These are phyloP conservation scores for Cordyceps pruinosa DNA, from an alignment of 2,329 filamentous ascomycete species.

Conservation along the genomic window DNA sequence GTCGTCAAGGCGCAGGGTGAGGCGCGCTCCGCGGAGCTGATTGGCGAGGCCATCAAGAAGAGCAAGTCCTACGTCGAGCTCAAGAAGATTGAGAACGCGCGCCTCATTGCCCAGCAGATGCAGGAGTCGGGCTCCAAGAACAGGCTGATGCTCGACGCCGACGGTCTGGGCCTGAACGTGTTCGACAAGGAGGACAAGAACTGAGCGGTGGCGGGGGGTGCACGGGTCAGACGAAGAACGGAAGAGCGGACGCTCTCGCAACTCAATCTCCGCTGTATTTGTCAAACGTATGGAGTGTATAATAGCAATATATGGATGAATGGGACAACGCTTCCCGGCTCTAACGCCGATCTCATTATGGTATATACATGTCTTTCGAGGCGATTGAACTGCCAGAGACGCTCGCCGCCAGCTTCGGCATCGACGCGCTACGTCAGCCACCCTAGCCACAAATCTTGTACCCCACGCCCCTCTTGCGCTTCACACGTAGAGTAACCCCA, in stretches of 20 bases:
- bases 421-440: no score
- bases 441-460: no score
- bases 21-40: constrained; percentile 92
- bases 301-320: constrained; percentile 12
- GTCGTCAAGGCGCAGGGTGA: constrained; percentile 98
- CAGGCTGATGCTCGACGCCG: constrained; percentile 86
- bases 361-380: no score
- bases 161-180: constrained; percentile 88
- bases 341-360: no score
- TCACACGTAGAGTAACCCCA: no score
- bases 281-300: constrained; percentile 20
- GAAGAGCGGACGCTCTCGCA: background rate
- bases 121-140: constrained; percentile 84
- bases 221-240: background rate
- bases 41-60: constrained; percentile 99
- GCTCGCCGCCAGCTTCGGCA: no score
- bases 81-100: constrained; percentile 95
- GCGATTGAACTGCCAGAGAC: no score
- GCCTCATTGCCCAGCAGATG: constrained; percentile 77
- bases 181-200: constrained; percentile 48
- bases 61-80: constrained; percentile 93
- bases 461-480: no score
- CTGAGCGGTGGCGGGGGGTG: constrained; percentile 21
- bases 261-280: constrained; percentile 32
- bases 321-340: no score